Conservation (phyloP, 2,329 filamentous ascomycete species). For the Ophiostoma fasciatum region DNA sequence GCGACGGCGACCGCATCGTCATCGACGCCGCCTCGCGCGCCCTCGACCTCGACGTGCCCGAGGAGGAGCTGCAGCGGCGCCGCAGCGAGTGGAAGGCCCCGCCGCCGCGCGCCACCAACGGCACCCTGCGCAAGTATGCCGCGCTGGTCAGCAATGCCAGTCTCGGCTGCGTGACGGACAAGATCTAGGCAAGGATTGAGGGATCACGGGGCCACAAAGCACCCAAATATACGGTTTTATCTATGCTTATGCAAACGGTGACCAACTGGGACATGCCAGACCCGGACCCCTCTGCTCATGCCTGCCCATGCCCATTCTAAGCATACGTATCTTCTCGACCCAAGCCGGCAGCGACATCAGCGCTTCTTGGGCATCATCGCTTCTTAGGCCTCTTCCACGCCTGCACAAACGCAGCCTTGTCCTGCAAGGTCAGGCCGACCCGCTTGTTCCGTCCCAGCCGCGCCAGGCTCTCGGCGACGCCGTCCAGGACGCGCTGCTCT, state of each 20-base stretch:
- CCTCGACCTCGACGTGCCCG: slow-evolving; percentile 51
- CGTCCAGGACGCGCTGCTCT: slow-evolving; percentile 60
- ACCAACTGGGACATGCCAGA: too few species aligned
- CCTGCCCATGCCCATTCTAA: too few species aligned
- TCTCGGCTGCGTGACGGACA: slow-evolving; percentile 42
- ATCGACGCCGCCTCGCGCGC: slow-evolving; percentile 67
- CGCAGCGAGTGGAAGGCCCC: slow-evolving; percentile 48
- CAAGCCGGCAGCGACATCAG: too few species aligned
- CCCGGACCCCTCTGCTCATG: too few species aligned
- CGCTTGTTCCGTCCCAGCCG: slow-evolving; percentile 75
- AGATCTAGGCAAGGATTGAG: too few species aligned
- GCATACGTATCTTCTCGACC: too few species aligned
- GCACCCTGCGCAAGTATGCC: slow-evolving; percentile 59
- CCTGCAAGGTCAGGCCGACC: slow-evolving; percentile 66
- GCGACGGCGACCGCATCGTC: slow-evolving; percentile 64
- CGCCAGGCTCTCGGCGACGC: slow-evolving; percentile 74
- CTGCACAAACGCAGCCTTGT: slow-evolving; percentile 71
- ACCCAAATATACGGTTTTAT: too few species aligned
- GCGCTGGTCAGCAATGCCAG: slow-evolving; percentile 42
- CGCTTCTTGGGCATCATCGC: slow-evolving; percentile 12
- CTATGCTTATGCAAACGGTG: too few species aligned
- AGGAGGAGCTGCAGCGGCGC: slow-evolving; percentile 46
- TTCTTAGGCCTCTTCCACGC: slow-evolving; percentile 37
- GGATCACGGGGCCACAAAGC: too few species aligned
- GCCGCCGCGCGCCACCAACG: slow-evolving; percentile 40